Percentiles rank a stretch among this genome's conserved stretches.
These are phyloP conservation scores for Epichloe coenophiala DNA, from an alignment of 2,329 filamentous ascomycete species.

Conservation along the genomic window DNA sequence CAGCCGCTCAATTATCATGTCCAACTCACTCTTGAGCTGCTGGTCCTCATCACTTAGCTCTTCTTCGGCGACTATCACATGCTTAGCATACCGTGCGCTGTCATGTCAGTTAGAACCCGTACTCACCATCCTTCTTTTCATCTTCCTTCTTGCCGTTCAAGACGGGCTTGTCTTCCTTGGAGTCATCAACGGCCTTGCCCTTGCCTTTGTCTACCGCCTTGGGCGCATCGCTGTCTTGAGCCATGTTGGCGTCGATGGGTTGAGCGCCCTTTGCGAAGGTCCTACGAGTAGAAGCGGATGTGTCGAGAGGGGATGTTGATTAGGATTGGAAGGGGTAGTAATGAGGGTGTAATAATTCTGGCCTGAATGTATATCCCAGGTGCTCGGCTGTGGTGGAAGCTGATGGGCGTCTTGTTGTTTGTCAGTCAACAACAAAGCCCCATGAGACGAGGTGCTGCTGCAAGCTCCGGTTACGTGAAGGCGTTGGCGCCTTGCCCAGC, in stretches of 20 bases:
- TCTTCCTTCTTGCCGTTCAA: conserved; percentile 69
- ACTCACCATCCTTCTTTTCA: conserved; percentile 40
- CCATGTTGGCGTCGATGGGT: conserved; percentile 49
- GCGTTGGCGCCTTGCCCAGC: conserved; percentile 26
- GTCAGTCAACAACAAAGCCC: conserved; percentile 19
- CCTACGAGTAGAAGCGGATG: conserved; percentile 3
- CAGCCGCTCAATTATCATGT: conserved; percentile 94
- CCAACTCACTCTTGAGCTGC: conserved; percentile 93
- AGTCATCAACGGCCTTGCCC: conserved; percentile 69
- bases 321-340: conserved; percentile 1
- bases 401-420: conserved; percentile 18
- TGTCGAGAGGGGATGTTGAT: conserved; percentile 2
- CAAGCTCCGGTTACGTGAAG: conserved; percentile 33
- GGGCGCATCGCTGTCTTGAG: conserved; percentile 80
- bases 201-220: conserved; percentile 89
- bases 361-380: neutral
- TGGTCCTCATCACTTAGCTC: conserved; percentile 97
- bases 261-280: conserved; percentile 15
- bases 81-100: conserved; percentile 11
- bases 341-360: neutral
- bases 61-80: conserved; percentile 40
- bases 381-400: neutral
- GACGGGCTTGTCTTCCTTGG: conserved; percentile 55
- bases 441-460: conserved; percentile 2
- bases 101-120: conserved; percentile 5